These are phyloP conservation scores for Eragrostis tef DNA, from an alignment of 202 grass and related monocot genomes.

Conservation along the genomic window DNA sequence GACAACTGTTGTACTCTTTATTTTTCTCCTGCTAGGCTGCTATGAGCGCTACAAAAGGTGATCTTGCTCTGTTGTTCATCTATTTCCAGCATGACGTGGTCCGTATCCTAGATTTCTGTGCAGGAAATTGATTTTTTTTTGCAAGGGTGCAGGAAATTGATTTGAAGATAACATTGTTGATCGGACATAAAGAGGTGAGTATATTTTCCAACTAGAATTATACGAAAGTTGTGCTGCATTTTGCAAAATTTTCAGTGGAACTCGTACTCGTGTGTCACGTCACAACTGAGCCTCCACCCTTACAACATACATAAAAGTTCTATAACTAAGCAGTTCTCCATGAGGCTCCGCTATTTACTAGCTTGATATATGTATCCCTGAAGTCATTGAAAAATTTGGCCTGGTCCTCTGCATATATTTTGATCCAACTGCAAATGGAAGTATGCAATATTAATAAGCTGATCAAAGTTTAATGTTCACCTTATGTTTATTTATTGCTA, in stretches of 20 bases:
- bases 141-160: not conserved
- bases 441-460: not conserved
- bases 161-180: not conserved
- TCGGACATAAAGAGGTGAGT: not conserved
- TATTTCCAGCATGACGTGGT: not conserved
- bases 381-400: conserved; percentile 76
- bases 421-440: conserved; percentile 76
- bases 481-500: not conserved
- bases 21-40: too few species aligned
- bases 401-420: conserved; percentile 74
- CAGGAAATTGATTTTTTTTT: not conserved
- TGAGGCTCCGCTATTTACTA: conserved; percentile 70
- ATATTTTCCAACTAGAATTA: not conserved
- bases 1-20: too few species aligned
- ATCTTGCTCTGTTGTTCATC: not conserved
- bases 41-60: too few species aligned
- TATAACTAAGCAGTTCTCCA: conserved; percentile 61
- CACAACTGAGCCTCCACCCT: not conserved
- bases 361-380: conserved; percentile 74
- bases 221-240: not conserved
- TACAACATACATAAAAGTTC: not conserved
- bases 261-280: not conserved
- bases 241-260: not conserved
- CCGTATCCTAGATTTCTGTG: not conserved
- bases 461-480: not conserved